Evolutionary conservation across 805 yeast genomes (phyloP), one percentile per base, ranked within the genome.

Genomic region (Suhomyces kilbournensis): DNA sequence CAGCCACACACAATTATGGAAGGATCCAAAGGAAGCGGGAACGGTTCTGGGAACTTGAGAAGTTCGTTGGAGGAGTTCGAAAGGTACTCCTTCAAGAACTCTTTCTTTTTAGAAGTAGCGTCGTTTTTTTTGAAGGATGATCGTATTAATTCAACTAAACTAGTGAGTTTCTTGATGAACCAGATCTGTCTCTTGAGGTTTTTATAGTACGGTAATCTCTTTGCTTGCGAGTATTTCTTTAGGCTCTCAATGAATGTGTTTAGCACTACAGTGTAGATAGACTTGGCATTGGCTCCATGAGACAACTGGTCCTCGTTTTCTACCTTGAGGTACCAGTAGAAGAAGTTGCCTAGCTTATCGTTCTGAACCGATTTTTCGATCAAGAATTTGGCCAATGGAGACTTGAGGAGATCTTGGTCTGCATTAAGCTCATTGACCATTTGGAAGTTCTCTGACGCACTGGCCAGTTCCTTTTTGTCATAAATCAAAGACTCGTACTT

Each of bases 251-350:
- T 77, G 54, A 76, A 76, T 50, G 71, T 73, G 59, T 74, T 73
- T 46, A 74, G 60, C 9, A 73, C 67, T 5, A 64, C 56, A 2
- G 73, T 60, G 57, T 70, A 75, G 17, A 75, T 72, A 6, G 46
- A 26, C 32, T 32, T 28, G 43, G 23, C 23, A 25, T 57, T 57
- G 50, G 9, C 51, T 50, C 51, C 56, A 57, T 43, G 40, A 28
- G 56, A 56, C 35, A 72, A 54, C 53, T 74, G 76, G 52, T 89
- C 97, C 60, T 86, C 90, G 28, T 86, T 81, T 62, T 93, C 97
- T 1, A 96, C 96, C 57, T 85, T 86, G 48, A 94, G 79, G 64
- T 86, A 90, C 98, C 99, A 94, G 67, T 90, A 92, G 55, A 96
- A 83, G 63, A 81, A 90, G 63, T 85, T 91, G 0, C 96, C 94